Percentiles rank a stretch among this genome's conserved stretches.
Conservation (phyloP, 2,329 filamentous ascomycete genomes). For the Xylaria sp. region DNA sequence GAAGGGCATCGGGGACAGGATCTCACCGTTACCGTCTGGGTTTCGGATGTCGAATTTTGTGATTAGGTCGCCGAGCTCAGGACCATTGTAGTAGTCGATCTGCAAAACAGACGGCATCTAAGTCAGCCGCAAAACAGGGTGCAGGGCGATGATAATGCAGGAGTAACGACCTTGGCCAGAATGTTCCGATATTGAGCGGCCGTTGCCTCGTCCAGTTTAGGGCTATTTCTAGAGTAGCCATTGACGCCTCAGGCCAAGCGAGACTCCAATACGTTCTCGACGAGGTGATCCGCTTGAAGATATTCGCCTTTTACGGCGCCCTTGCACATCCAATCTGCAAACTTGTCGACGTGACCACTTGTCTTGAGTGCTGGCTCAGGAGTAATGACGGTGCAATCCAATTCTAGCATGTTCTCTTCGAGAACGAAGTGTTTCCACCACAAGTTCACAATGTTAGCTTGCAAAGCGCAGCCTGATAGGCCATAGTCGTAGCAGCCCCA, state of each 20-base stretch:
- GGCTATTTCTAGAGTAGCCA: conserved; percentile 66
- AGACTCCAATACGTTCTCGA: conserved; percentile 88
- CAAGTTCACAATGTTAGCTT: conserved; percentile 86
- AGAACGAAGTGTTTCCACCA: conserved; percentile 96
- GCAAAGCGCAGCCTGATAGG: conserved; percentile 84
- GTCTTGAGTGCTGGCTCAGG: conserved; percentile 85
- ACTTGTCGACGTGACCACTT: conserved; percentile 95
- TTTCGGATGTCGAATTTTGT: conserved; percentile 74
- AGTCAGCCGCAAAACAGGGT: background rate
- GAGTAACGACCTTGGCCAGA: conserved; percentile 62
- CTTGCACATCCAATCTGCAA: conserved; percentile 99
- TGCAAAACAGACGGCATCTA: conserved; percentile 24
- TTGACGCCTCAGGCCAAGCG: conserved; percentile 67
- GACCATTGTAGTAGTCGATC: conserved; percentile 74
- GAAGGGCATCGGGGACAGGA: conserved; percentile 72
- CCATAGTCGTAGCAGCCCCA: conserved; percentile 90
- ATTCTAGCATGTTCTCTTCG: conserved; percentile 93
- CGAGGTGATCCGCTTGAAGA: conserved; percentile 93
- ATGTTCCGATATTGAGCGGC: conserved; percentile 73
- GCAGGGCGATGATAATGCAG: background rate
- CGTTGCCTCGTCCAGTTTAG: conserved; percentile 68
- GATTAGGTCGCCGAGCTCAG: conserved; percentile 71
- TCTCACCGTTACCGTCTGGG: conserved; percentile 68
- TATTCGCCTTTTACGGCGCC: conserved; percentile 98
- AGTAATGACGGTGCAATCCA: conserved; percentile 93